These are phyloP conservation scores for Alternaria burnsii DNA, from an alignment of 2,329 filamentous ascomycete species.

Conservation along the genomic window DNA sequence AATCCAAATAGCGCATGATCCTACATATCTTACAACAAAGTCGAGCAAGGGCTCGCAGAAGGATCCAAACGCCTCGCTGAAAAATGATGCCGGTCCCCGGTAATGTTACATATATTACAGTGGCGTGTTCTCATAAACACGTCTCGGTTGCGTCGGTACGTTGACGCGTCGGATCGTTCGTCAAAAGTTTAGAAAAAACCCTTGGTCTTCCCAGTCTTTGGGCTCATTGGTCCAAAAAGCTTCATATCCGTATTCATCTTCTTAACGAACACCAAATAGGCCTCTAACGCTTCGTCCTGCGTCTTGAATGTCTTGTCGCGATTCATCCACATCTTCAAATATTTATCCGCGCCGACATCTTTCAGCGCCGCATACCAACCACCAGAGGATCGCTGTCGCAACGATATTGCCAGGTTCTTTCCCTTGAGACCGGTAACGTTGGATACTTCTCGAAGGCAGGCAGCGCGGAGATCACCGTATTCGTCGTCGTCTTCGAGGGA, in stretches of 20 bases:
- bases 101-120: conserved; percentile 14
- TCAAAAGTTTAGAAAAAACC: conserved; percentile 5
- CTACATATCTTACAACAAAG: conserved; percentile 9
- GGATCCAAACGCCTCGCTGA: conserved; percentile 6
- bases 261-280: conserved; percentile 35
- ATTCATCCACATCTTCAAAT: conserved; percentile 45
- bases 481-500: conserved; percentile 12
- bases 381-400: conserved; percentile 32
- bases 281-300: conserved; percentile 35
- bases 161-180: neutral
- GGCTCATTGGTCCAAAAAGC: conserved; percentile 33
- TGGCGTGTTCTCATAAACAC: conserved; percentile 10
- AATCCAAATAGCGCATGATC: neutral
- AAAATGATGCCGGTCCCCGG: neutral
- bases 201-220: conserved; percentile 17
- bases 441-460: conserved; percentile 21
- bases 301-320: conserved; percentile 32
- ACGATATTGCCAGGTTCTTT: conserved; percentile 28
- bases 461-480: conserved; percentile 13
- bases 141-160: neutral
- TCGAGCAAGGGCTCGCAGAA: neutral
- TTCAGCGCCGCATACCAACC: conserved; percentile 41
- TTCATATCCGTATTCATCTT: conserved; percentile 34
- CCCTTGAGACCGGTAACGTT: conserved; percentile 36
- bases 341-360: conserved; percentile 36